A percentile compares a stretch with the other conserved stretches of the same genome.
Conservation (phyloP, 2,329 filamentous ascomycete genomes). For the Nemania bipapillata region DNA sequence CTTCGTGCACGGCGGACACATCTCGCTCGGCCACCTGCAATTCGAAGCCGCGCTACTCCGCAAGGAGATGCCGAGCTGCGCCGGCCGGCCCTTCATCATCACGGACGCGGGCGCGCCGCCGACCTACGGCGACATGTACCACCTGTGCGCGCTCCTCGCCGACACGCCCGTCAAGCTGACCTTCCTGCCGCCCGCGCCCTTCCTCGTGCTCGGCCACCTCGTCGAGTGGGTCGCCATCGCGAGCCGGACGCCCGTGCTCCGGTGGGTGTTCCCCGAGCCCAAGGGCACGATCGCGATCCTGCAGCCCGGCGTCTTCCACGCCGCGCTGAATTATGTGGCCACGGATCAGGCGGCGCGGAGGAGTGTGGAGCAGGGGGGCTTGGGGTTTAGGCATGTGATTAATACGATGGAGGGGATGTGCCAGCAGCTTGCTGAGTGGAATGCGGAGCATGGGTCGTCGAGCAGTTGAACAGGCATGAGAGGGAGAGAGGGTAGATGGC, state of each 20-base stretch:
- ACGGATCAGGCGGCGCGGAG: conserved; percentile 54
- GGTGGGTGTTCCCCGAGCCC: conserved; percentile 42
- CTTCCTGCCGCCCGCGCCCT: conserved; percentile 51
- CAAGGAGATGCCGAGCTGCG: conserved; percentile 50
- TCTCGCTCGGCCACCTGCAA: conserved; percentile 64
- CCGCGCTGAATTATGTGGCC: conserved; percentile 53
- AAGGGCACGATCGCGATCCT: conserved; percentile 52
- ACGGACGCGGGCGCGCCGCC: conserved; percentile 62
- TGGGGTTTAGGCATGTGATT: conserved; percentile 55
- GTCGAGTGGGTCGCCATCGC: conserved; percentile 54
- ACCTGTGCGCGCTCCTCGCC: conserved; percentile 48
- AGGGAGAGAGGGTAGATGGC: neutral
- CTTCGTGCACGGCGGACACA: conserved; percentile 63
- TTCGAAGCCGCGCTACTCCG: conserved; percentile 63
- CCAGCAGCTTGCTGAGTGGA: conserved; percentile 56
- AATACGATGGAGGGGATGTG: conserved; percentile 57
- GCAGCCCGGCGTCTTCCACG: conserved; percentile 56
- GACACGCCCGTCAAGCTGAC: conserved; percentile 50
- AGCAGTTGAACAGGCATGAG: conserved; percentile 6
- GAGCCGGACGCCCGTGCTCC: conserved; percentile 45
- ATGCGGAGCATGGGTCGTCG: conserved; percentile 46
- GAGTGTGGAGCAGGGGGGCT: conserved; percentile 54
- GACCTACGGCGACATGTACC: conserved; percentile 56
- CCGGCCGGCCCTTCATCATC: conserved; percentile 62
- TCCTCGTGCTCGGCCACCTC: conserved; percentile 54